Conservation (phyloP, 495 filamentous ascomycete species). For the Penicillium ucsense region DNA sequence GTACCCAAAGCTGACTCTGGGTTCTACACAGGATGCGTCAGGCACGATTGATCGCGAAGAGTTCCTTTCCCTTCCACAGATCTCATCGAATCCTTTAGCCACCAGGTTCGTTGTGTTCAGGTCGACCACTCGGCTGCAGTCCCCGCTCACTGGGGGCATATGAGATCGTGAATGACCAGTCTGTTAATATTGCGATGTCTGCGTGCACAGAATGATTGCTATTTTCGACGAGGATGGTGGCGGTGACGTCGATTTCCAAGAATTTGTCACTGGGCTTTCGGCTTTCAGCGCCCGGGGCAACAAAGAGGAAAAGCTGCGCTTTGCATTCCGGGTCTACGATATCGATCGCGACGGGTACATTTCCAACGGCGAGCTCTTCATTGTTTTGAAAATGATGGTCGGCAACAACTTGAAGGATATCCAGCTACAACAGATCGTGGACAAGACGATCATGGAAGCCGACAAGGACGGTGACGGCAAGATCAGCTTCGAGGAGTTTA, state of each 20-base stretch:
- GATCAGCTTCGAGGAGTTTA: slow-evolving; percentile 99
- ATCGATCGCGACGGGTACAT: slow-evolving; percentile 99
- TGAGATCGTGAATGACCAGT: background rate
- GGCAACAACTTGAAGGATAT: slow-evolving; percentile 98
- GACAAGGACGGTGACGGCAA: slow-evolving; percentile 93
- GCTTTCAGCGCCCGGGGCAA: slow-evolving; percentile 97
- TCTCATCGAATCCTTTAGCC: slow-evolving; percentile 94
- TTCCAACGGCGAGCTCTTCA: slow-evolving; percentile 97
- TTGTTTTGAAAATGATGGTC: slow-evolving; percentile 99
- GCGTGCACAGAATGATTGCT: slow-evolving; percentile 73
- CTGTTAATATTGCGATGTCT: background rate
- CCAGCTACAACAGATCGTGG: slow-evolving; percentile 88
- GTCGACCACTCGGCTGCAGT: no score
- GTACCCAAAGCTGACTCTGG: background rate
- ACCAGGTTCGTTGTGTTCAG: slow-evolving; percentile 52
- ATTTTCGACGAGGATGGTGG: slow-evolving; percentile 99
- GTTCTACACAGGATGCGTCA: slow-evolving; percentile 67
- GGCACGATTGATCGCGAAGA: slow-evolving; percentile 98
- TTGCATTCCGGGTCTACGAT: slow-evolving; percentile 99
- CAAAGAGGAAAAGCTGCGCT: slow-evolving; percentile 96
- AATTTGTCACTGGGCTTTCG: slow-evolving; percentile 92
- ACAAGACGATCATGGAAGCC: slow-evolving; percentile 99
- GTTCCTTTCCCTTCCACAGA: slow-evolving; percentile 93
- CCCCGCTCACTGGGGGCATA: no score
- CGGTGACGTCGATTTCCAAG: slow-evolving; percentile 96